Evolutionary conservation across 208 protist species (phyloP), one percentile per base, ranked within the genome.

Genomic region (Tritrichomonas foetus): DNA sequence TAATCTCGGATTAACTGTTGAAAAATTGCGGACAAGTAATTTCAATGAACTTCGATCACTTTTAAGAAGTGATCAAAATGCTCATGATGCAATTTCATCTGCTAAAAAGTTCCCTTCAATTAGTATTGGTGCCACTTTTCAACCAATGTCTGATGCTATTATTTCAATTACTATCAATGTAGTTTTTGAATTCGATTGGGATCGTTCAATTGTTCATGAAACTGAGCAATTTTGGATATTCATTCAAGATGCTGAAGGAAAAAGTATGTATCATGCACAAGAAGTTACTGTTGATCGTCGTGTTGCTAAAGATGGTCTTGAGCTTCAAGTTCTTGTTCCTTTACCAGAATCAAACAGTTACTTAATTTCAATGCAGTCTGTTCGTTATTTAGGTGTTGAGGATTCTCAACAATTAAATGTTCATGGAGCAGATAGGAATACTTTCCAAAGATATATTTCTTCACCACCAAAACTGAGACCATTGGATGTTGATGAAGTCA

Each of bases 201-300:
- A 89, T 57, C 25, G 57, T 39, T 44, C 44, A 8, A 57, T 89
- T 55, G 44, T 44, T 9, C 22, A 30, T 27, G 25, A 89, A 36
- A 47, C 44, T 27, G 47, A 53, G 30, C 16, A 89, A 25, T 89
- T 57, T 57, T 53, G 47, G 78, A 33, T 89, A 33, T 89, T 89
- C n/a, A 89, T 89, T 39, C 41, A 89, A 89, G 78, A 89, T 89
- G 47, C 41, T 39, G 30, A 89, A 57, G 78, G 47, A 61, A 57
- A 89, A 11, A 50, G 8, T 27, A 53, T 89, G 22, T 89, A 89
- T 57, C 25, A 53, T 89, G 47, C 47, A 20, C 9, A 30, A 53
- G 78, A 89, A 13, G 33, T 89, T 57, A 20, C 14, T 20, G 41
- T 89, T 36, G 78, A 89, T 57, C n/a, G 57, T 39, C 25, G 3